phyloP scores from a whole-genome alignment of 208 protist genomes.

The Crithidia sp. region DNA sequence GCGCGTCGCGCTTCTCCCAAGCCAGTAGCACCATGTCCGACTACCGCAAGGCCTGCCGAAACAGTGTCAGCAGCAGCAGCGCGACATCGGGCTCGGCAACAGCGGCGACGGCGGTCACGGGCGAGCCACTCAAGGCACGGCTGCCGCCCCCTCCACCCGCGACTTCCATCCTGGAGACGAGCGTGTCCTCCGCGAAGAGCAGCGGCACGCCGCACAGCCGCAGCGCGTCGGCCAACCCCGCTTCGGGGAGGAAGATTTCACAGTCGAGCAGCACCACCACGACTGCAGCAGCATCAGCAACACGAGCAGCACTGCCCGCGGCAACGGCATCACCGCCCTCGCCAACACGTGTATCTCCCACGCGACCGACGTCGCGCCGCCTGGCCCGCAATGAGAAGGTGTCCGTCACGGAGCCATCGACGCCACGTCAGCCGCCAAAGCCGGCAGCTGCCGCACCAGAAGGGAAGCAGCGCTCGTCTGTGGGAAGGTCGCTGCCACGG shows the following conservation, averaged over 20 bases:
- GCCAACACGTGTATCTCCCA: neutral
- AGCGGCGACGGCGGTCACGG: neutral
- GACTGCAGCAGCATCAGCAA: neutral
- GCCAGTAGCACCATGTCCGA: slow-evolving; percentile 11
- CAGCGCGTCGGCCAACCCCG: neutral
- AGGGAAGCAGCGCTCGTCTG: too few species aligned
- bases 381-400: too few species aligned
- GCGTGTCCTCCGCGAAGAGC: neutral
- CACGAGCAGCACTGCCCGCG: neutral
- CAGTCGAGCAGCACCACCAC: neutral
- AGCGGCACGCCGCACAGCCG: neutral
- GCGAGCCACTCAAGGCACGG: neutral
- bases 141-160: neutral
- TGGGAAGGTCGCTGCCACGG: too few species aligned
- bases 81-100: neutral
- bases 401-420: too few species aligned
- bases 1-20: too few species aligned
- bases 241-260: neutral
- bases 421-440: too few species aligned
- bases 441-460: too few species aligned
- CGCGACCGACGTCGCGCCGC: neutral
- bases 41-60: neutral
- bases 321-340: neutral
- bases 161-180: neutral
- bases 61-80: neutral